Conservation (phyloP, 495 filamentous ascomycete species). For the Penicillium lividum region DNA sequence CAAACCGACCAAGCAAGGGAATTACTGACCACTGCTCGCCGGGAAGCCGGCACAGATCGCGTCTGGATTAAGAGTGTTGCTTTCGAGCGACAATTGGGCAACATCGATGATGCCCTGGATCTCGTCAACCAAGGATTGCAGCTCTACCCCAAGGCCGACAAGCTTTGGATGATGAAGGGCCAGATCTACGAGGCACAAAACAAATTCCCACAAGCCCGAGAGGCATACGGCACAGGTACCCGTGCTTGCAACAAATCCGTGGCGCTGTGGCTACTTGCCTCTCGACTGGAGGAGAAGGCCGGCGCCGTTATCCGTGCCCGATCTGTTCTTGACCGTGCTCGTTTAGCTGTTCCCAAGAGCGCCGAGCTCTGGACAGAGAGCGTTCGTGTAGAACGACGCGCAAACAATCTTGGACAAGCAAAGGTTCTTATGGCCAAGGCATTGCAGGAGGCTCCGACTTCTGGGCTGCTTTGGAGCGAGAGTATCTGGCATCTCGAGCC, state of each 20-base stretch:
- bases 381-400: slow-evolving; percentile 88
- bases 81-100: slow-evolving; percentile 82
- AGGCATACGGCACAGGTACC: slow-evolving; percentile 88
- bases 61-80: slow-evolving; percentile 95
- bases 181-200: slow-evolving; percentile 86
- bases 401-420: slow-evolving; percentile 77
- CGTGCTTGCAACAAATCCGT: slow-evolving; percentile 81
- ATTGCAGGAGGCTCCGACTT: slow-evolving; percentile 84
- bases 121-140: slow-evolving; percentile 85
- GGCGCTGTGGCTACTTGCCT: slow-evolving; percentile 85
- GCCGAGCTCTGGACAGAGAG: slow-evolving; percentile 87
- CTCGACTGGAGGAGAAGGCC: slow-evolving; percentile 80
- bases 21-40: slow-evolving; percentile 75
- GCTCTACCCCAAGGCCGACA: slow-evolving; percentile 81
- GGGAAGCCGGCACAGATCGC: slow-evolving; percentile 87
- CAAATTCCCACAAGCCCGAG: slow-evolving; percentile 79
- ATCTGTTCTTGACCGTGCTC: slow-evolving; percentile 85
- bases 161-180: slow-evolving; percentile 98
- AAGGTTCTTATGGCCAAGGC: slow-evolving; percentile 90
- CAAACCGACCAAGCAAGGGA: slow-evolving; percentile 77
- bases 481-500: slow-evolving; percentile 91
- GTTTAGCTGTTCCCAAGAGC: slow-evolving; percentile 81
- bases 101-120: slow-evolving; percentile 76
- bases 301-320: slow-evolving; percentile 89
- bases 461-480: slow-evolving; percentile 90